A percentile compares a stretch with the other conserved stretches of the same genome.
Evolutionary conservation across 495 filamentous ascomycete genomes (phyloP).

Genomic region (Lophiostoma macrostomum): DNA sequence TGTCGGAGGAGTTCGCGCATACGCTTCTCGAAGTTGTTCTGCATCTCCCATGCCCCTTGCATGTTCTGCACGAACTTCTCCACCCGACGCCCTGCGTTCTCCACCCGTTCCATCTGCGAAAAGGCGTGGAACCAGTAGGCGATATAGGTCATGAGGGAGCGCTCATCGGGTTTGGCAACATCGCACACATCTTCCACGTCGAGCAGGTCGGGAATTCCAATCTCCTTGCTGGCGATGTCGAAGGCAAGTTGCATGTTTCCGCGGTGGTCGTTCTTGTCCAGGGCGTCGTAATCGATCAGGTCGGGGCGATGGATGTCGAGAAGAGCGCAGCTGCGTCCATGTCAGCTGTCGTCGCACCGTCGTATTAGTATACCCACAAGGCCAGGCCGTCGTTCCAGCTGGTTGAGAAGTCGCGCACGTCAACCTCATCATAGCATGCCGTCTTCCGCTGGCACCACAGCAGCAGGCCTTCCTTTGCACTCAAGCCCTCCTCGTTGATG

Average conservation of each 20-base stretch:
- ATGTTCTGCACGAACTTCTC: constrained; percentile 99
- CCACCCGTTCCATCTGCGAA: constrained; percentile 94
- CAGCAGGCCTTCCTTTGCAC: constrained; percentile 90
- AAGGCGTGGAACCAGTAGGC: constrained; percentile 99
- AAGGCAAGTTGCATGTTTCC: constrained; percentile 98
- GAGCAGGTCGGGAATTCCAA: constrained; percentile 91
- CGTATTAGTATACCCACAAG: constrained; percentile 51
- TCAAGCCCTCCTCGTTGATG: constrained; percentile 97
- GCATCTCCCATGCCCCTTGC: constrained; percentile 99
- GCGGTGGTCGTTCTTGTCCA: constrained; percentile 91
- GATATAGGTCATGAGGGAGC: constrained; percentile 97
- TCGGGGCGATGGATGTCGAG: constrained; percentile 96
- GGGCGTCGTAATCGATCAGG: constrained; percentile 88
- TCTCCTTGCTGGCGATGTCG: constrained; percentile 91
- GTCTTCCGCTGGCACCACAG: constrained; percentile 99
- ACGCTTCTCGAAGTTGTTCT: constrained; percentile 85
- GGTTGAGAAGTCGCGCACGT: constrained; percentile 86
- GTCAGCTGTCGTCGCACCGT: constrained; percentile 2
- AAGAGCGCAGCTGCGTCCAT: constrained; percentile 65
- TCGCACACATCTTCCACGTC: constrained; percentile 99
- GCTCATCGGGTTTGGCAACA: constrained; percentile 91
- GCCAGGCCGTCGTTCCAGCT: constrained; percentile 98
- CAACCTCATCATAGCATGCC: constrained; percentile 94
- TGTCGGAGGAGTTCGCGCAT: constrained; percentile 75
- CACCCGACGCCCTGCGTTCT: constrained; percentile 91